Conservation (phyloP, 441 rosid species). For the Eruca vesicaria region DNA sequence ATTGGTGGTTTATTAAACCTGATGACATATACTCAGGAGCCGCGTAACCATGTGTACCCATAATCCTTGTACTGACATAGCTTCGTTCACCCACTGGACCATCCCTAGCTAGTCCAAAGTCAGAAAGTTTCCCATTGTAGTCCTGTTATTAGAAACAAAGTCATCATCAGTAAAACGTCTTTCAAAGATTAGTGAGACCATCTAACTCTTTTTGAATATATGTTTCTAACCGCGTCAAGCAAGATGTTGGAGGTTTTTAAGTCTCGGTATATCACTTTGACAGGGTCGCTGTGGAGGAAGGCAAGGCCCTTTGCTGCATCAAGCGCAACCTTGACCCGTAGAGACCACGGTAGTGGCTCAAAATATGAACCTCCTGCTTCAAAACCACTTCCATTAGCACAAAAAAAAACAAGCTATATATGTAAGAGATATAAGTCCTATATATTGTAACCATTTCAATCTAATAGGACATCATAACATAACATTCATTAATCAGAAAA, state of each 20-base stretch:
- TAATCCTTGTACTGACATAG: constrained; percentile 80
- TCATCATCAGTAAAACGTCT: background rate
- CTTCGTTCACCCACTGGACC: constrained; percentile 76
- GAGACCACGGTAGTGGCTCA: constrained; percentile 78
- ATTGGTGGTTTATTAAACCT: constrained; percentile 37
- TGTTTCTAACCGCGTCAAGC: constrained; percentile 59
- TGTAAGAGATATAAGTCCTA: too few relatives aligned
- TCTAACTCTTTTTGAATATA: background rate
- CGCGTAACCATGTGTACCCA: constrained; percentile 93
- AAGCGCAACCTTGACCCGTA: constrained; percentile 68
- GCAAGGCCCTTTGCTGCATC: constrained; percentile 90
- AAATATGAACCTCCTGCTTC: constrained; percentile 64
- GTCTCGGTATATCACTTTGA: constrained; percentile 82
- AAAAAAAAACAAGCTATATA: background rate
- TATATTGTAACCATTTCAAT: too few relatives aligned
- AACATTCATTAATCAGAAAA: background rate
- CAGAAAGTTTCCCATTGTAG: constrained; percentile 78
- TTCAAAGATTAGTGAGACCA: background rate
- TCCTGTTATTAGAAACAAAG: constrained; percentile 43
- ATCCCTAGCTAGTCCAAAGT: constrained; percentile 90
- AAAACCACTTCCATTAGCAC: constrained; percentile 12
- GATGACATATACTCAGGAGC: constrained; percentile 93
- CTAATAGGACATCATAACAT: too few relatives aligned
- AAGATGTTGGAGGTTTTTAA: constrained; percentile 79
- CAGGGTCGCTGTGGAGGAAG: constrained; percentile 76